These are phyloP conservation scores for Pythium periplocum DNA, from an alignment of 352 stramenopile species.

Conservation along the genomic window DNA sequence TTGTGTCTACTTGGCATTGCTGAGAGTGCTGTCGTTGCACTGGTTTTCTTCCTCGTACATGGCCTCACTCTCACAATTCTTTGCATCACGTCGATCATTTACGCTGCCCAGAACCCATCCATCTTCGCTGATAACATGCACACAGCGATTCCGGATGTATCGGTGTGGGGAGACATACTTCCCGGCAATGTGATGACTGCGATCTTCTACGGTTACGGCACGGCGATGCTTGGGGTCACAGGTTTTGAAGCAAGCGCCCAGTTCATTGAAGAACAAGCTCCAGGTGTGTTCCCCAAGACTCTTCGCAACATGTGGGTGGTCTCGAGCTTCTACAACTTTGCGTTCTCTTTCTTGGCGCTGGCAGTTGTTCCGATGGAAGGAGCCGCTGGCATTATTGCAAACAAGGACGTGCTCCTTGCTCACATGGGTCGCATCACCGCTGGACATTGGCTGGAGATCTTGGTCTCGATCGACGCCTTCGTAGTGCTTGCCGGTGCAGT, in stretches of 20 bases:
- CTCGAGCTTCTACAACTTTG: slow-evolving; percentile 75
- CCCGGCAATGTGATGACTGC: slow-evolving; percentile 19
- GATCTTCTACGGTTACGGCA: slow-evolving; percentile 49
- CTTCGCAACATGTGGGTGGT: slow-evolving; percentile 73
- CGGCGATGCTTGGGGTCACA: slow-evolving; percentile 72
- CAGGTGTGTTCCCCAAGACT: slow-evolving; percentile 73
- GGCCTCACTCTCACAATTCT: slow-evolving; percentile 52
- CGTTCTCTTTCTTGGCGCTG: slow-evolving; percentile 61
- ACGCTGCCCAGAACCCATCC: slow-evolving; percentile 36
- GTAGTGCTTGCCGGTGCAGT: slow-evolving; percentile 65
- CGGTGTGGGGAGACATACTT: slow-evolving; percentile 17
- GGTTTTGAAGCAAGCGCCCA: slow-evolving; percentile 79
- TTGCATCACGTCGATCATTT: slow-evolving; percentile 35
- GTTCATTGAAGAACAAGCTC: slow-evolving; percentile 77
- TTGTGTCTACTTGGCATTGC: slow-evolving; percentile 68
- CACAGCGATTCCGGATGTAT: slow-evolving; percentile 29
- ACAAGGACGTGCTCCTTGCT: slow-evolving; percentile 53
- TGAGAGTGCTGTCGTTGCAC: slow-evolving; percentile 62
- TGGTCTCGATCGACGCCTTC: slow-evolving; percentile 59
- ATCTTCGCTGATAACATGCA: slow-evolving; percentile 52
- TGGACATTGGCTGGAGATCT: slow-evolving; percentile 23
- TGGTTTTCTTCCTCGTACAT: slow-evolving; percentile 69
- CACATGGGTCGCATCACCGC: slow-evolving; percentile 36
- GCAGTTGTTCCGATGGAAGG: slow-evolving; percentile 45
- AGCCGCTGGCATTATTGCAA: slow-evolving; percentile 32